Base-by-base conservation (phyloP, 495 filamentous ascomycete species). In the Thermochaetoides thermophila region DNA sequence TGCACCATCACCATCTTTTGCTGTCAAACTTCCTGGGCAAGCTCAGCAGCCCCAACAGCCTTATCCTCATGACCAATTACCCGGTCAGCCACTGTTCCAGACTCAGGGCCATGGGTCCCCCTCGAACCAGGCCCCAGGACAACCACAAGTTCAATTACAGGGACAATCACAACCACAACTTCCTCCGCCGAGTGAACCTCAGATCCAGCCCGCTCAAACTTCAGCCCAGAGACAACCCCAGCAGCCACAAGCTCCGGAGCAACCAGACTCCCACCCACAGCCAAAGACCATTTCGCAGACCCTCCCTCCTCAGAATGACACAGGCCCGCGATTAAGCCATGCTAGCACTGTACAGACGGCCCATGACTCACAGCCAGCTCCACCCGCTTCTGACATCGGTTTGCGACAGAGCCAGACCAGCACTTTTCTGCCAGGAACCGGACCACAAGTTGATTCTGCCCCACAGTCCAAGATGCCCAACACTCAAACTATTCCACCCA, bases 111-210 rank as follows among this genome's bases (percentile, higher is more conserved):
- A 38, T n/a, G 29, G 39, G 3, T 33, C 24, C n/a, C 18, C 18
- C 9, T 24, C 32, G 29, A 25, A 29, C 3, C 32, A 25, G n/a
- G n/a, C 20, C 8, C 39, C 36, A n/a, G 29, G 34, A 3, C 34
- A 24, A 13, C 32, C 29, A n/a, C 40, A 43, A 21, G 36, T 24
- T 3, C 39, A 46, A 20, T 11, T 25, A 12, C 43, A 37, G 17
- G 8, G 5, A 14, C 34, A 34, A 3, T 20, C 24, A 7, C 39
- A 34, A 13, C 16, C 32, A 15, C 32, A 25, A 34, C 22, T 25
- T 19, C 33, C 17, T 5, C 30, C 29, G 6, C 35, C 31, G 11
- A 18, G 31, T n/a, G 27, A 37, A 23, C 20, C 20, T 15, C 20
- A 25, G 11, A 1, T 14, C 13, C 17, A 24, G 20, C 7, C 16